A percentile compares a stretch with the other conserved stretches of the same genome.
These are phyloP conservation scores for Neonectria neomacrospora DNA, from an alignment of 2,329 filamentous ascomycete genomes.

Conservation along the genomic window DNA sequence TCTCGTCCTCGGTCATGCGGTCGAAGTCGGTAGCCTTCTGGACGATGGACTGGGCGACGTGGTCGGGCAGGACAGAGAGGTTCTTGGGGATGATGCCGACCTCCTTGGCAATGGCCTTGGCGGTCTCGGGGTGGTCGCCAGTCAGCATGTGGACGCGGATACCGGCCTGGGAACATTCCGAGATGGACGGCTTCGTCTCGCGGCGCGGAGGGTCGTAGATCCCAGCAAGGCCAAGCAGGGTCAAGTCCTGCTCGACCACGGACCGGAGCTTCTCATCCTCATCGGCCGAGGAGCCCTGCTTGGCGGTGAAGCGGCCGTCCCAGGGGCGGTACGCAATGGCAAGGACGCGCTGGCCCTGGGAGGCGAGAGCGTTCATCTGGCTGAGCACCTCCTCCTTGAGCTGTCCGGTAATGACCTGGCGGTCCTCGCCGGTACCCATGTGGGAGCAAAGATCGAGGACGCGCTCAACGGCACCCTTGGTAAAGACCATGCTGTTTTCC, in stretches of 20 bases:
- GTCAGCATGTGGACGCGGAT: constrained; percentile 88
- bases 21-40: constrained; percentile 84
- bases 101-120: constrained; percentile 80
- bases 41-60: constrained; percentile 75
- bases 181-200: constrained; percentile 79
- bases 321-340: constrained; percentile 74
- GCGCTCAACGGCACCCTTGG: constrained; percentile 72
- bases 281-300: constrained; percentile 47
- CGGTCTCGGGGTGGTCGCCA: constrained; percentile 83
- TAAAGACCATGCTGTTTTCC: constrained; percentile 65
- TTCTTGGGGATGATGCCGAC: constrained; percentile 80
- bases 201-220: constrained; percentile 88
- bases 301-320: constrained; percentile 59
- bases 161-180: constrained; percentile 76
- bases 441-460: constrained; percentile 66
- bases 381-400: constrained; percentile 61
- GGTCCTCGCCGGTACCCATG: constrained; percentile 56
- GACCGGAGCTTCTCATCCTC: constrained; percentile 64
- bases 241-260: constrained; percentile 73
- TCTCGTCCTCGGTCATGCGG: constrained; percentile 77
- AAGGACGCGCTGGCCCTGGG: constrained; percentile 77
- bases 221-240: constrained; percentile 83
- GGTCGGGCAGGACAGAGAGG: constrained; percentile 66
- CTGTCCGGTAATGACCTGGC: constrained; percentile 61
- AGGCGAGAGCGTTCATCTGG: constrained; percentile 69